These are phyloP conservation scores for Meyerozyma smithsonii DNA, from an alignment of 1,139 yeast species.

Conservation along the genomic window DNA sequence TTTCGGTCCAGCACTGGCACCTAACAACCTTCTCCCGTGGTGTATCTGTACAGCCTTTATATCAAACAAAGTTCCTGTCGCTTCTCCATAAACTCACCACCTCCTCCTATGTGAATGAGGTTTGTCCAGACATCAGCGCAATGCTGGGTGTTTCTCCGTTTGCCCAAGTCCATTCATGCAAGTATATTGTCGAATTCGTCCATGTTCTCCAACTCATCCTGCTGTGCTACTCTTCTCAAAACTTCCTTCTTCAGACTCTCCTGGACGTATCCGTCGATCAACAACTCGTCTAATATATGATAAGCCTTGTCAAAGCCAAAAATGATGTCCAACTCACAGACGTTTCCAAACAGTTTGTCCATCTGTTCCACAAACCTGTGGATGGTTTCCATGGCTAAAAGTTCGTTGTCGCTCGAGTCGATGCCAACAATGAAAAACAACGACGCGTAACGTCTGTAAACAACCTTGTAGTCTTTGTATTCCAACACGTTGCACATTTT, in stretches of 20 bases:
- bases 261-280: conserved; percentile 78
- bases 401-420: conserved; percentile 80
- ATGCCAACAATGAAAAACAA: conserved; percentile 85
- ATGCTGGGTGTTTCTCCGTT: not conserved
- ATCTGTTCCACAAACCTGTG: conserved; percentile 95
- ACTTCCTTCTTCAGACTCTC: conserved; percentile 84
- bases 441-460: conserved; percentile 90
- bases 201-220: conserved; percentile 68
- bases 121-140: too few relatives aligned
- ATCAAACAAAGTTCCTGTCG: too few relatives aligned
- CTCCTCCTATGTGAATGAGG: too few relatives aligned
- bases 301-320: conserved; percentile 94
- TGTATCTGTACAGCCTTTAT: too few relatives aligned
- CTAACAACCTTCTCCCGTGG: too few relatives aligned
- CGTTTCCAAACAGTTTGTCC: conserved; percentile 97
- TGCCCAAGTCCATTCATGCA: conserved; percentile 17
- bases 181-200: conserved; percentile 46
- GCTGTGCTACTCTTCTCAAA: conserved; percentile 68
- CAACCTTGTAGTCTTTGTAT: conserved; percentile 81
- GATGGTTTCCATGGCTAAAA: conserved; percentile 77
- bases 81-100: too few relatives aligned
- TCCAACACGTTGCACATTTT: conserved; percentile 96
- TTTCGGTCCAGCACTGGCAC: too few relatives aligned
- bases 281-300: conserved; percentile 81
- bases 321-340: conserved; percentile 87